These are phyloP conservation scores for Orbilia ellipsospora DNA, from an alignment of 2,329 filamentous ascomycete species.

Conservation along the genomic window DNA sequence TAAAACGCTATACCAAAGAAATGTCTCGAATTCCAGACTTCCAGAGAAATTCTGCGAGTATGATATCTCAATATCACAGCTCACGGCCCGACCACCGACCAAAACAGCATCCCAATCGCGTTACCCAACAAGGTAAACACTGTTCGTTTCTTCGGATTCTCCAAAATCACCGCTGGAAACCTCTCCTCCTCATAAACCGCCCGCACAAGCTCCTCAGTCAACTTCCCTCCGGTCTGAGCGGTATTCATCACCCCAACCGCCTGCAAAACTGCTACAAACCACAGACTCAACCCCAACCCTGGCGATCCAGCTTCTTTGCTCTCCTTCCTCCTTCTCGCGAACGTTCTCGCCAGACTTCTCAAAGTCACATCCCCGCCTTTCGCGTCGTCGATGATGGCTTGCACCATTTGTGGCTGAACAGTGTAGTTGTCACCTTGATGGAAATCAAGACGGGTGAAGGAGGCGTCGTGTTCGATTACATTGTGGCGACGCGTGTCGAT, in stretches of 20 bases:
- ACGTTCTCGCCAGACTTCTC: constrained; percentile 59
- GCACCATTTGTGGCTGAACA: constrained; percentile 60
- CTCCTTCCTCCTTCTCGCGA: constrained; percentile 59
- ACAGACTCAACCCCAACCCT: constrained; percentile 58
- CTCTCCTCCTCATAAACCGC: constrained; percentile 61
- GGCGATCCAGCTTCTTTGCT: constrained; percentile 58
- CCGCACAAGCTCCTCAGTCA: constrained; percentile 57
- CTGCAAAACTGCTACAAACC: constrained; percentile 60
- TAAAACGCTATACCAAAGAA: too few relatives aligned
- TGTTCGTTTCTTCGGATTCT: constrained; percentile 58
- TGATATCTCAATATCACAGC: too few relatives aligned
- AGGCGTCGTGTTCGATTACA: constrained; percentile 61
- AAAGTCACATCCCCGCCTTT: constrained; percentile 60
- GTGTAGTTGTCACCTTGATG: constrained; percentile 61
- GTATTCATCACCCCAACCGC: constrained; percentile 59
- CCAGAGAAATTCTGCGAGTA: too few relatives aligned
- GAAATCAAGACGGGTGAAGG: constrained; percentile 61
- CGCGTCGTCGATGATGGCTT: constrained; percentile 60
- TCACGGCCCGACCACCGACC: constrained; percentile 50
- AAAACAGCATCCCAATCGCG: constrained; percentile 55
- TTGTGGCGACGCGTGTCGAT: constrained; percentile 60
- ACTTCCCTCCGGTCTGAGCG: constrained; percentile 57
- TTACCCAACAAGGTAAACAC: constrained; percentile 57
- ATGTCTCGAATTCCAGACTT: too few relatives aligned
- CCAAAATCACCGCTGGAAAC: constrained; percentile 59